Evolutionary conservation across 2,329 filamentous ascomycete genomes (phyloP), one percentile per base, ranked within the genome.

Genomic region (Arthroderma uncinatum): DNA sequence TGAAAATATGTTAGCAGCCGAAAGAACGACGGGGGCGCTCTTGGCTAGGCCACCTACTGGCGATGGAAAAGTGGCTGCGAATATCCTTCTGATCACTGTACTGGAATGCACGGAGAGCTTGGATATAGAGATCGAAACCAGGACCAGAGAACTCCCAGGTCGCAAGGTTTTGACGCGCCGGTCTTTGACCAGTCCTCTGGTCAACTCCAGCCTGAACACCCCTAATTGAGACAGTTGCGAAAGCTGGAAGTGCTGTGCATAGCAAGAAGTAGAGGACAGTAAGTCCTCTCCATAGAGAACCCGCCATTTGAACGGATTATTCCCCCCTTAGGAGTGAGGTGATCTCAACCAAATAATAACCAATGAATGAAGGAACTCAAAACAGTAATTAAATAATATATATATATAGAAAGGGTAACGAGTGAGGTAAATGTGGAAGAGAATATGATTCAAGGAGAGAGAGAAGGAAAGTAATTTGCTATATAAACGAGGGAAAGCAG

Each of bases 51-150:
- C 1, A 69, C 79, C 59, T 70, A 87, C 89, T 87, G 59, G 86
- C 80, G 64, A 94, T 79, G 65, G 88, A 82, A 71, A 90, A 94
- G 76, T 83, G 93, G 40, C 88, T 92, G 37, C 86, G 76, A 57
- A 78, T 76, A 60, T 82, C 76, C 30, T 76, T 74, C 71, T 89
- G 85, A 61, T 83, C 74, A 57, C 81, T 81, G 60, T 76, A 79
- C 71, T 89, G 84, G 74, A 92, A 82, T 73, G 83, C 82, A 68
- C 81, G 82, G 64, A 93, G 77, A 10, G 85, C 86, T 53, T 92
- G 78, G 25, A 94, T 75, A 69, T 86, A 94, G 58, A 94, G 71
- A 67, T 87, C 89, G 82, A 80, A 79, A 64, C 88, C 82, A 7
- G 78, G 67, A 14, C 76, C 70, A 58, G 87, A 79, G 56, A 78